Conservation (phyloP, 768 basidiomycete genomes). For the Trametopsis cervina region DNA sequence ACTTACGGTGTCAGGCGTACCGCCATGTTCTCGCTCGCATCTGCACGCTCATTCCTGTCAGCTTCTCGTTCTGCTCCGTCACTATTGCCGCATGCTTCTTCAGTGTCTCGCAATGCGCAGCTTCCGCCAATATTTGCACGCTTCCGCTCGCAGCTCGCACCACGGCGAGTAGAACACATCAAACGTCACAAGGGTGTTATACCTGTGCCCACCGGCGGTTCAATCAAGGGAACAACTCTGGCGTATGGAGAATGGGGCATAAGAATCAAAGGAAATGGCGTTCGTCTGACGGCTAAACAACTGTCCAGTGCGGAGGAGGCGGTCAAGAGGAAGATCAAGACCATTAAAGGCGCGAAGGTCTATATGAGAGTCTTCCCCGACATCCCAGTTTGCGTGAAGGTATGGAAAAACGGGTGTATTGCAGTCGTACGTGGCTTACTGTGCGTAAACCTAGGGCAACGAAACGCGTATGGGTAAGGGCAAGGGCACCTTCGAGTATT, state of each 20-base stretch:
- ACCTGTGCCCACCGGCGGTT: constrained; percentile 83
- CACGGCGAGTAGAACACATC: constrained; percentile 73
- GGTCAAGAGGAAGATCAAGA: constrained; percentile 83
- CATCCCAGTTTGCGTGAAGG: constrained; percentile 96
- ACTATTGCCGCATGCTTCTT: constrained; percentile 1
- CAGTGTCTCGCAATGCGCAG: constrained; percentile 4
- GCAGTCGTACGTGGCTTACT: background rate
- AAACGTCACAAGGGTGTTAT: constrained; percentile 89
- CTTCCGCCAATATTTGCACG: constrained; percentile 20
- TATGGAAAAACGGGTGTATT: no score
- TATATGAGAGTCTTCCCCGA: constrained; percentile 92
- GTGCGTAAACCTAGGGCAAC: constrained; percentile 58
- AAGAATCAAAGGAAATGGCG: constrained; percentile 76
- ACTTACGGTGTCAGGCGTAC: constrained; percentile 1
- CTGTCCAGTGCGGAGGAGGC: constrained; percentile 82
- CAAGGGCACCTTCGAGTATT: constrained; percentile 95
- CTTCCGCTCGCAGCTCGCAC: constrained; percentile 57
- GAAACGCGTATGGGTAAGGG: constrained; percentile 99
- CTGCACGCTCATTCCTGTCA: constrained; percentile 23
- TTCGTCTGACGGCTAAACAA: constrained; percentile 83
- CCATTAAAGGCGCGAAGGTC: constrained; percentile 82
- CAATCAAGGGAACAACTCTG: constrained; percentile 87
- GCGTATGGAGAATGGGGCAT: constrained; percentile 92
- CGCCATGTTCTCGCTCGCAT: constrained; percentile 25
- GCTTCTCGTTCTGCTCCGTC: constrained; percentile 16